Percentiles rank a stretch among this genome's conserved stretches.
Evolutionary conservation across 164 flowering plant genomes (phyloP).

Genomic region (Dillenia suffruticosa): DNA sequence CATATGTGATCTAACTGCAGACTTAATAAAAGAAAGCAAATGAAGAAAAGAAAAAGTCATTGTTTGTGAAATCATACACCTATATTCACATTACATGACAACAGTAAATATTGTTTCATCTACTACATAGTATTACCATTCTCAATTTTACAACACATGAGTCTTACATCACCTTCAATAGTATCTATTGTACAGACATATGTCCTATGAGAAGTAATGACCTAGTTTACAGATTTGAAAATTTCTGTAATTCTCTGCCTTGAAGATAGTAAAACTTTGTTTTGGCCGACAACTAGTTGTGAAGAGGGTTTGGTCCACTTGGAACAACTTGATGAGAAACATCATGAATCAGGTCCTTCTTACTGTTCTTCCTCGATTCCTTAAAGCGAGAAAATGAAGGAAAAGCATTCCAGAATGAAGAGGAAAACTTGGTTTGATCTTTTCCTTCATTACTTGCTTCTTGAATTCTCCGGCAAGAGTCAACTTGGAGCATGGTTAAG

Average conservation of each 20-base stretch:
- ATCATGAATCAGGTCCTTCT: slow-evolving; percentile 9
- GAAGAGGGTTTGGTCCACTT: slow-evolving; percentile 36
- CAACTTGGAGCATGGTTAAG: slow-evolving; percentile 12
- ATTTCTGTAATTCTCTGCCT: slow-evolving; percentile 5
- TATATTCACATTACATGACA: too few relatives aligned
- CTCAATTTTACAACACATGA: too few relatives aligned
- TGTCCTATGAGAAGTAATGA: background rate
- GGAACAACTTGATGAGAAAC: slow-evolving; percentile 24
- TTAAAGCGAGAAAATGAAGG: slow-evolving; percentile 7
- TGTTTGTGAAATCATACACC: too few relatives aligned
- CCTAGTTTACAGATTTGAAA: slow-evolving; percentile 13
- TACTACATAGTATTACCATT: too few relatives aligned
- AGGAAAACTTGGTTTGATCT: slow-evolving; percentile 1
- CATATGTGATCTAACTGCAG: too few relatives aligned
- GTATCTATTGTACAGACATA: slow-evolving; percentile 8
- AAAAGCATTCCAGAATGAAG: slow-evolving; percentile 4
- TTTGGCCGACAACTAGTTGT: slow-evolving; percentile 24
- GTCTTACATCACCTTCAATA: background rate
- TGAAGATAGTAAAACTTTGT: background rate
- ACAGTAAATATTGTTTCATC: too few relatives aligned
- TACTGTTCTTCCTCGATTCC: background rate
- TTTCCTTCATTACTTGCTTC: background rate
- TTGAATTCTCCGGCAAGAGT: slow-evolving; percentile 11
- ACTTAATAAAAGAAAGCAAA: too few relatives aligned
- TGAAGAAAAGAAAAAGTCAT: too few relatives aligned